Evolutionary conservation across 2,329 filamentous ascomycete genomes (phyloP).

Genomic region (Magnaporthales sp.): DNA sequence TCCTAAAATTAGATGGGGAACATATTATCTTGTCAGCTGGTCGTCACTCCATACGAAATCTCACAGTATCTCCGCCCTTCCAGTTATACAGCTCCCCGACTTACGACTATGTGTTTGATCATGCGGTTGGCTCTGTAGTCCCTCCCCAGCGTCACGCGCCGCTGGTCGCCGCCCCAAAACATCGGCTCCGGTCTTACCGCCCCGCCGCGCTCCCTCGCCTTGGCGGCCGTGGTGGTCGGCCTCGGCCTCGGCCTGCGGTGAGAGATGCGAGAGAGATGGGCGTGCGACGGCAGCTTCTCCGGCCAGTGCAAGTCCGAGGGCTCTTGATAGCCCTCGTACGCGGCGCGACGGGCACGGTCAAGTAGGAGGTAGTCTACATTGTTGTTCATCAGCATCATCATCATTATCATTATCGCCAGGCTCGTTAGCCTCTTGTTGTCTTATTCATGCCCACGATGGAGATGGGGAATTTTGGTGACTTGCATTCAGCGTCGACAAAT

Average conservation of each 20-base stretch:
- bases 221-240: neutral
- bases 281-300: slow-evolving; percentile 9
- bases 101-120: neutral
- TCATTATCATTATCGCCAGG: neutral
- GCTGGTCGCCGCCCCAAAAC: neutral
- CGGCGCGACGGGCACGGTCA: slow-evolving; percentile 12
- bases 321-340: slow-evolving; percentile 7
- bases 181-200: neutral
- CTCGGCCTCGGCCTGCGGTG: slow-evolving; percentile 6
- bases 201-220: neutral
- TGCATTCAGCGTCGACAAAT: neutral
- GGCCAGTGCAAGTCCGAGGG: slow-evolving; percentile 8
- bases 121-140: neutral
- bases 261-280: neutral
- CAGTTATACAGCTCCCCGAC: neutral
- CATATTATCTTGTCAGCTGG: neutral
- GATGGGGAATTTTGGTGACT: neutral
- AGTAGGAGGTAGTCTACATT: slow-evolving; percentile 6
- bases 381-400: neutral
- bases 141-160: neutral
- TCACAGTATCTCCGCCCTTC: neutral
- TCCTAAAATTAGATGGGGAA: neutral
- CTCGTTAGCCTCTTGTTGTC: neutral
- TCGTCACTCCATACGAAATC: neutral
- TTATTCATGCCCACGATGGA: neutral